These are phyloP conservation scores for Vitis hybrid DNA, from an alignment of 177 flowering plant genomes.

Conservation along the genomic window DNA sequence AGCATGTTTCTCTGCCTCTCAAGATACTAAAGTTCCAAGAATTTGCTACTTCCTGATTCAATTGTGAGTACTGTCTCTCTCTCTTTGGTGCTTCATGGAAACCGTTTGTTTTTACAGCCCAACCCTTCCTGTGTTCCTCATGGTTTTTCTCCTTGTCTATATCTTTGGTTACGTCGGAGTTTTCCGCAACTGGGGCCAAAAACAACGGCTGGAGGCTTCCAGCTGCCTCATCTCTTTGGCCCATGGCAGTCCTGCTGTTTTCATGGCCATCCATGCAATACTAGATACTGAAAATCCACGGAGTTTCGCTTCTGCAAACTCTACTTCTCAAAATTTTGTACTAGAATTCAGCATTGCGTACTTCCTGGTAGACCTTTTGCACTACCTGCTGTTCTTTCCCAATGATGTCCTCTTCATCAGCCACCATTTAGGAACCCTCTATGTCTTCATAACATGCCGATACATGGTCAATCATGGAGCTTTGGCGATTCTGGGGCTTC, in stretches of 20 bases:
- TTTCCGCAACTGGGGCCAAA: constrained; percentile 60
- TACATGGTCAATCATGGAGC: constrained; percentile 64
- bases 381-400: constrained; percentile 59
- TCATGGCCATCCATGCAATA: constrained; percentile 35
- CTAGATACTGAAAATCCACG: neutral
- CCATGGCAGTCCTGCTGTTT: constrained; percentile 69
- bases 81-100: constrained; percentile 32
- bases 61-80: neutral
- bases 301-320: constrained; percentile 51
- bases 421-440: constrained; percentile 79
- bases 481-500: constrained; percentile 50
- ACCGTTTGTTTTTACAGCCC: constrained; percentile 10
- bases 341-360: constrained; percentile 80
- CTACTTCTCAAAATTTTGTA: constrained; percentile 46
- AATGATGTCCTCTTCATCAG: constrained; percentile 68
- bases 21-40: too few species aligned
- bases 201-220: constrained; percentile 58
- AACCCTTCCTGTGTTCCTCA: constrained; percentile 37
- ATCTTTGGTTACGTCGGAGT: constrained; percentile 43
- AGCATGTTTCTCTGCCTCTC: too few species aligned
- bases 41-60: too few species aligned
- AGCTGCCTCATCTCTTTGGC: constrained; percentile 70
- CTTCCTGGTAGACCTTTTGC: constrained; percentile 66
- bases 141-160: constrained; percentile 43
- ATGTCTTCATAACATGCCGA: constrained; percentile 69